phyloP scores from a whole-genome alignment of 495 filamentous ascomycete genomes.

The Tuber borchii region DNA sequence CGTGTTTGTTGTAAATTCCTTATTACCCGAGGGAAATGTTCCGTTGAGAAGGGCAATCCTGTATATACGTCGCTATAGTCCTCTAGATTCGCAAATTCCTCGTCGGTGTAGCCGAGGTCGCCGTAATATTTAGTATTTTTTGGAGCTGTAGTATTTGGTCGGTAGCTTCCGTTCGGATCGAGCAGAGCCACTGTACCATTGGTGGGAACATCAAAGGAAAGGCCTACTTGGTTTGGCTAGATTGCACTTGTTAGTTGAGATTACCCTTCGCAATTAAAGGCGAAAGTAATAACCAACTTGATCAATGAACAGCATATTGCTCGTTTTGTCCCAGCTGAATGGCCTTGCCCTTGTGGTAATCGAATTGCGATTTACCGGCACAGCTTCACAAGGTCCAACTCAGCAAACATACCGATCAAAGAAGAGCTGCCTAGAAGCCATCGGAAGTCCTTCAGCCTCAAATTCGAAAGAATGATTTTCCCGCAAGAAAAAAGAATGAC shows the following conservation, averaged over 20 bases:
- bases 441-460: not conserved
- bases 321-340: slow-evolving; percentile 65
- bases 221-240: slow-evolving; percentile 46
- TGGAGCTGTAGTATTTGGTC: slow-evolving; percentile 48
- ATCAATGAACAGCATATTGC: slow-evolving; percentile 69
- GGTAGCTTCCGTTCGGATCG: slow-evolving; percentile 14
- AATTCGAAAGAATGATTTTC: slow-evolving; percentile 43
- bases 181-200: slow-evolving; percentile 34
- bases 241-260: slow-evolving; percentile 28
- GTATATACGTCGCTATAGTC: slow-evolving; percentile 42
- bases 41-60: slow-evolving; percentile 53
- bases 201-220: slow-evolving; percentile 33
- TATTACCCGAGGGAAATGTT: slow-evolving; percentile 55
- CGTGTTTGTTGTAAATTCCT: slow-evolving; percentile 56
- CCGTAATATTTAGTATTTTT: slow-evolving; percentile 53
- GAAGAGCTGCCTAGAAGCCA: slow-evolving; percentile 48
- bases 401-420: slow-evolving; percentile 61
- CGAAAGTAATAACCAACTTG: slow-evolving; percentile 43
- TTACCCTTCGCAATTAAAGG: not conserved
- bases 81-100: slow-evolving; percentile 33
- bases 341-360: slow-evolving; percentile 34
- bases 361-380: slow-evolving; percentile 51
- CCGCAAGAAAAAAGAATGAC: slow-evolving; percentile 61
- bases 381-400: slow-evolving; percentile 49
- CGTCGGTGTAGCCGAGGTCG: slow-evolving; percentile 38